These are phyloP conservation scores for Pythium utonaiense DNA, from an alignment of 352 stramenopile genomes.

Conservation along the genomic window DNA sequence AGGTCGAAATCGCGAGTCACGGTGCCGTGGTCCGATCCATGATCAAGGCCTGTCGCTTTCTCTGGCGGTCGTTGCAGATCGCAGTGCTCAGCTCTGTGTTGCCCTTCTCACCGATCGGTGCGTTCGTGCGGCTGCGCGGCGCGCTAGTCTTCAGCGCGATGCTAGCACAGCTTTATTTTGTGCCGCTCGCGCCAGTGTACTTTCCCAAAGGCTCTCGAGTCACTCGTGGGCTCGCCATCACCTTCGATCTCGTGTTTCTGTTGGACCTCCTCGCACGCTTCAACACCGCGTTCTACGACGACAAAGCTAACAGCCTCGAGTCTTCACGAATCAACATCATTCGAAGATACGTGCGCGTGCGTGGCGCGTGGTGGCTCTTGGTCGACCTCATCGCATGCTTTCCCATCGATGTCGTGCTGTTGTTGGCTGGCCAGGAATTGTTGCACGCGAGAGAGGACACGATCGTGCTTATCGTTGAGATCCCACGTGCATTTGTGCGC, in stretches of 20 bases:
- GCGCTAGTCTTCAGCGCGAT: not conserved
- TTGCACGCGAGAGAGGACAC: not conserved
- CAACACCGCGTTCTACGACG: conserved; percentile 19
- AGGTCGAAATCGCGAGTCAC: not conserved
- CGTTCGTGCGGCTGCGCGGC: not conserved
- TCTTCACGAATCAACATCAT: conserved; percentile 4
- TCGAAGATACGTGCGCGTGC: not conserved
- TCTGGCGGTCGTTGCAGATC: not conserved
- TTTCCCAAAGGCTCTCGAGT: not conserved
- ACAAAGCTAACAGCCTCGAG: conserved; percentile 14
- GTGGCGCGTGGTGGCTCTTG: conserved; percentile 5
- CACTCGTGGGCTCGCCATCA: not conserved
- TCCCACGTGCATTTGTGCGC: not conserved
- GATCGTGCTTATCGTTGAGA: not conserved
- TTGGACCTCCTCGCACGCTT: conserved; percentile 13
- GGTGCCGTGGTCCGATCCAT: not conserved
- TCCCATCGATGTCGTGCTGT: conserved; percentile 1
- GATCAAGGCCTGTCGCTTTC: not conserved
- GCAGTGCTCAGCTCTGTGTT: not conserved
- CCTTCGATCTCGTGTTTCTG: conserved; percentile 10
- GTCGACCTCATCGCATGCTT: conserved; percentile 8
- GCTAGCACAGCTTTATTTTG: conserved; percentile 14
- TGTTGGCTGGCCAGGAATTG: not conserved
- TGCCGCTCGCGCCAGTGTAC: conserved; percentile 17
- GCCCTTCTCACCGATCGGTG: conserved; percentile 12